Conservation (phyloP, 2,329 filamentous ascomycete genomes). For the Fusarium nurragi region DNA sequence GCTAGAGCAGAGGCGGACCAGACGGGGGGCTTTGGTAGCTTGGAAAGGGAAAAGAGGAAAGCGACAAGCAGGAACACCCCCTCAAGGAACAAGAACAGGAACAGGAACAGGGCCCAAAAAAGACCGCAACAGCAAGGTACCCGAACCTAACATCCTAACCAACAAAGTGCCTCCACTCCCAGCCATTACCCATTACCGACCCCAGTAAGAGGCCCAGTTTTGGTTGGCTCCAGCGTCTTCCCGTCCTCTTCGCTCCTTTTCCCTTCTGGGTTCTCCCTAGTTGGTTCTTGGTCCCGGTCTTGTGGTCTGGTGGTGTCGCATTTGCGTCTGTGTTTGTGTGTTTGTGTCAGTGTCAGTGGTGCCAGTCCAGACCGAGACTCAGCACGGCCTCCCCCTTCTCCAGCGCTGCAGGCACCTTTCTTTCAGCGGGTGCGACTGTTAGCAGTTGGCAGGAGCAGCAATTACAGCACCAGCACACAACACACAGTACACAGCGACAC, state of each 20-base stretch:
- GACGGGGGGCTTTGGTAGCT: background rate
- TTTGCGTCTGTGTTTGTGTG: background rate
- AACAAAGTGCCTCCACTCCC: slow-evolving; percentile 10
- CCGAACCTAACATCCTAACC: slow-evolving; percentile 3
- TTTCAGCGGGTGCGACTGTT: background rate
- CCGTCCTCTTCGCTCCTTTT: slow-evolving; percentile 31
- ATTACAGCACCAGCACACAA: slow-evolving; percentile 1
- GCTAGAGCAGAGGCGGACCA: background rate
- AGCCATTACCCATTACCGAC: background rate
- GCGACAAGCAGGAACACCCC: background rate
- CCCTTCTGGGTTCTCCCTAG: slow-evolving; percentile 14
- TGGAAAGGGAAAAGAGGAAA: background rate
- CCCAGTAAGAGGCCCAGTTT: slow-evolving; percentile 1
- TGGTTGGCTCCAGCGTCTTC: slow-evolving; percentile 20
- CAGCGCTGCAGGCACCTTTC: slow-evolving; percentile 12
- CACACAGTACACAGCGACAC: background rate
- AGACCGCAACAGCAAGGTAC: slow-evolving; percentile 28
- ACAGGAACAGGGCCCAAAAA: slow-evolving; percentile 11
- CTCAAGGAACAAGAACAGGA: slow-evolving; percentile 4
- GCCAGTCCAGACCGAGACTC: slow-evolving; percentile 10
- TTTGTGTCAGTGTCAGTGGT: slow-evolving; percentile 4
- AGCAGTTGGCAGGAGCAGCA: background rate
- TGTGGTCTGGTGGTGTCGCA: background rate
- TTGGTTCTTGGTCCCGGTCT: slow-evolving; percentile 1
- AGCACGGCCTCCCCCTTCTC: slow-evolving; percentile 17